Percentiles rank a stretch among this genome's conserved stretches.
Evolutionary conservation across 768 basidiomycete genomes (phyloP).

Genomic region (Astraeus odoratus): DNA sequence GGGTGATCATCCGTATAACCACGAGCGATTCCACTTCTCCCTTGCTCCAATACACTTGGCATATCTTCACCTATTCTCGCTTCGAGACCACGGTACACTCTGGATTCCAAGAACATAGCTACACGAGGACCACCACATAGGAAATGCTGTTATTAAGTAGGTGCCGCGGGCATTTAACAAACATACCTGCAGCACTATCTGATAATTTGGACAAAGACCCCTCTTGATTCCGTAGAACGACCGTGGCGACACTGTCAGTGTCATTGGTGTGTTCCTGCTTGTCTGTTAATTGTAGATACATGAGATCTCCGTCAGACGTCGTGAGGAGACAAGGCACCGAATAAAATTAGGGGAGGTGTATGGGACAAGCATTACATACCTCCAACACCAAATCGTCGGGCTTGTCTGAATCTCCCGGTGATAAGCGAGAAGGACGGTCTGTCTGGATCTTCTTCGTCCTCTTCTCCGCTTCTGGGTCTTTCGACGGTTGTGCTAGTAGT

Average conservation of each 20-base stretch:
- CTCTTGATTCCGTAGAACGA: constrained; percentile 62
- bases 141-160: background rate
- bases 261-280: constrained; percentile 10
- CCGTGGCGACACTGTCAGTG: constrained; percentile 28
- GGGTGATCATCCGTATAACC: constrained; percentile 62
- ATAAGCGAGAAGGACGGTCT: constrained; percentile 79
- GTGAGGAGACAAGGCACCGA: constrained; percentile 1
- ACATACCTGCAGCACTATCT: constrained; percentile 69
- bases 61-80: constrained; percentile 67
- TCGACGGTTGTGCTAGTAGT: constrained; percentile 1
- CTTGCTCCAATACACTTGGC: constrained; percentile 81
- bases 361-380: background rate
- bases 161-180: constrained; percentile 2
- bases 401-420: constrained; percentile 79
- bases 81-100: constrained; percentile 81
- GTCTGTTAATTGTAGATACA: constrained; percentile 6
- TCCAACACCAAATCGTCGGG: constrained; percentile 52
- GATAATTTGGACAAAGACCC: constrained; percentile 44
- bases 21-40: constrained; percentile 81
- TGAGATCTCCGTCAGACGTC: no score
- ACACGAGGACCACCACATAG: constrained; percentile 16
- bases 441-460: constrained; percentile 51
- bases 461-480: constrained; percentile 10
- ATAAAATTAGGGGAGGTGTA: constrained; percentile 5
- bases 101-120: constrained; percentile 64